Percentiles rank a stretch among this genome's conserved stretches.
phyloP scores from a whole-genome alignment of 148 eudicot genomes.

The Rhododendron williamsianum region DNA sequence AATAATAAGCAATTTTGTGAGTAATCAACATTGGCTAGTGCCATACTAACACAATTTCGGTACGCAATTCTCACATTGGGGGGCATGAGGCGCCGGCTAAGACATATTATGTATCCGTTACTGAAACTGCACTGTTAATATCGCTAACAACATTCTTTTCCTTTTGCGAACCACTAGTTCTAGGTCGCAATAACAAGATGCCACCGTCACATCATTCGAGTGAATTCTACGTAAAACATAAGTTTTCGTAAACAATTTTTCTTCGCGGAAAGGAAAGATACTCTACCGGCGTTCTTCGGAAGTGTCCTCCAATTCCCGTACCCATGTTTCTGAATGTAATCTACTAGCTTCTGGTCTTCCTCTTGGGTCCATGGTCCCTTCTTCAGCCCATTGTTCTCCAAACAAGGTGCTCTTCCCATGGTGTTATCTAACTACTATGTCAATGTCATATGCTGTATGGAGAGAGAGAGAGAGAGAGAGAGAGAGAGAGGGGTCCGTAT shows the following conservation, averaged over 20 bases:
- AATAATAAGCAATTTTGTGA: not conserved
- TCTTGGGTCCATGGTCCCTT: constrained; percentile 98
- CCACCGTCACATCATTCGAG: not conserved
- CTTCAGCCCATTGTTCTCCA: constrained; percentile 77
- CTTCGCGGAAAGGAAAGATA: not conserved
- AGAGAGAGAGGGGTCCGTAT: constrained; percentile 10
- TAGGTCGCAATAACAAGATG: not conserved
- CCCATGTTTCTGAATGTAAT: constrained; percentile 76
- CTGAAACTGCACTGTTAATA: too few relatives aligned
- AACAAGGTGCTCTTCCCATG: constrained; percentile 95
- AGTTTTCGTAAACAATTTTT: not conserved
- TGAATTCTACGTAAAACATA: not conserved
- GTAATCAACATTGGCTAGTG: not conserved
- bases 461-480: constrained; percentile 18
- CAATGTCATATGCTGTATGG: not conserved
- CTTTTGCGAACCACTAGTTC: too few relatives aligned
- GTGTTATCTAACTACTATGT: not conserved
- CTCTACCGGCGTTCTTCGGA: constrained; percentile 89
- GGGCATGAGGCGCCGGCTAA: too few relatives aligned
- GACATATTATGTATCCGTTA: too few relatives aligned
- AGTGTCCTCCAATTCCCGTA: constrained; percentile 95
- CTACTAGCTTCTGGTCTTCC: constrained; percentile 78
- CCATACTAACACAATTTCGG: too few relatives aligned
- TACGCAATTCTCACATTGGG: too few relatives aligned
- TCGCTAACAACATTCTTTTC: too few relatives aligned